Percentiles rank a stretch among this genome's conserved stretches.
Evolutionary conservation across 1,139 yeast species (phyloP).

Genomic region (Suzukiozyma palmioleophila): DNA sequence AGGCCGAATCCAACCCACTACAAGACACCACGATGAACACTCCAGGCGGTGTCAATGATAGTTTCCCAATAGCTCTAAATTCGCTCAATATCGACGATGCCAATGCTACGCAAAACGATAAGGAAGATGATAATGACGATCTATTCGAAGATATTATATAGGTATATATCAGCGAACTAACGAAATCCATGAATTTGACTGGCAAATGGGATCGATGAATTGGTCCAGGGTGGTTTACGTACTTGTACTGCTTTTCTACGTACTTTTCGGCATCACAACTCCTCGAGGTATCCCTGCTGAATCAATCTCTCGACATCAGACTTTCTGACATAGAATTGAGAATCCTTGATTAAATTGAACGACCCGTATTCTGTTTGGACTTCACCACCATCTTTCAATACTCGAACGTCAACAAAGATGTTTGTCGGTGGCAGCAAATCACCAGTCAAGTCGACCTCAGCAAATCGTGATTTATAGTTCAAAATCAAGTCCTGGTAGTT

Average conservation of each 20-base stretch:
- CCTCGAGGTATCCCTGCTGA: slow-evolving; percentile 90
- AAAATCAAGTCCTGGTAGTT: slow-evolving; percentile 68
- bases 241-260: no score
- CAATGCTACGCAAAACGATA: neutral
- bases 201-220: no score
- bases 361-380: slow-evolving; percentile 97
- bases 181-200: no score
- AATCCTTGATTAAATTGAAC: slow-evolving; percentile 88
- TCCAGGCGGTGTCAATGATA: no score
- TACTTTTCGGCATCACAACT: slow-evolving; percentile 35
- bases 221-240: no score
- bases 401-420: slow-evolving; percentile 90
- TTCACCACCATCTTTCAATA: slow-evolving; percentile 91
- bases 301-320: slow-evolving; percentile 91
- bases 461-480: slow-evolving; percentile 71
- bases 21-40: no score
- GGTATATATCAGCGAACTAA: neutral
- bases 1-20: no score
- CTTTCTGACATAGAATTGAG: slow-evolving; percentile 90
- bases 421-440: slow-evolving; percentile 86
- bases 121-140: slow-evolving; percentile 4
- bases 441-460: slow-evolving; percentile 87
- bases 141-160: slow-evolving; percentile 2
- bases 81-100: no score
- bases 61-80: no score